Conservation (phyloP, 2,329 filamentous ascomycete species). For the Ceratocystiopsis brevicomis region DNA sequence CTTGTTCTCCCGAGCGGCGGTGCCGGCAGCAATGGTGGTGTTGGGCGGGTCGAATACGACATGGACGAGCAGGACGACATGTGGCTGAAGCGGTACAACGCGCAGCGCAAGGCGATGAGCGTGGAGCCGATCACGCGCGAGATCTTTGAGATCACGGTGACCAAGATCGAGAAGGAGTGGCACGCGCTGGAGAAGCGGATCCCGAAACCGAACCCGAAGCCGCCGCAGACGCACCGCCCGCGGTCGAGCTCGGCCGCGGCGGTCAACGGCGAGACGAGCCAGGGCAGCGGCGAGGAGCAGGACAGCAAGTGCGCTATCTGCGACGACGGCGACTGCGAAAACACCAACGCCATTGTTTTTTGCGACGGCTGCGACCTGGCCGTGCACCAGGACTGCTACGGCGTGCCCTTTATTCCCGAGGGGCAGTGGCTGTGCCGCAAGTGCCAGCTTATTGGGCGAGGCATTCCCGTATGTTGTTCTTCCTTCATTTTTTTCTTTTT, state of each 20-base stretch:
- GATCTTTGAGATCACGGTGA: constrained; percentile 93
- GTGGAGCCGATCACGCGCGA: constrained; percentile 77
- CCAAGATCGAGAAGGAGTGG: constrained; percentile 98
- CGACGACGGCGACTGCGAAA: constrained; percentile 98
- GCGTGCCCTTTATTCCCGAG: constrained; percentile 94
- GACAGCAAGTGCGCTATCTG: constrained; percentile 96
- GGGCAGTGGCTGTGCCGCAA: constrained; percentile 96
- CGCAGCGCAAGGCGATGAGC: constrained; percentile 51
- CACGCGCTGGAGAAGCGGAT: constrained; percentile 90
- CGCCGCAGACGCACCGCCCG: constrained; percentile 81
- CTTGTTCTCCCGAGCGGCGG: neutral
- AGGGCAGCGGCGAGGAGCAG: constrained; percentile 57
- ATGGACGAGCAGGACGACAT: constrained; percentile 99
- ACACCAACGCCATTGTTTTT: constrained; percentile 97
- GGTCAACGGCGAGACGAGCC: constrained; percentile 75
- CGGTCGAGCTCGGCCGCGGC: constrained; percentile 86
- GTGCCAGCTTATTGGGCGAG: constrained; percentile 85
- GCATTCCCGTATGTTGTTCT: constrained; percentile 48
- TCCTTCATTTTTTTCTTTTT: neutral
- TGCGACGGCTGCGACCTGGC: constrained; percentile 95
- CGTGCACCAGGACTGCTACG: constrained; percentile 97
- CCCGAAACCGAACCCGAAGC: constrained; percentile 90
- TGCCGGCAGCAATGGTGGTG: constrained; percentile 19
- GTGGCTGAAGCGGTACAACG: constrained; percentile 78
- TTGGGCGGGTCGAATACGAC: constrained; percentile 89